Base-by-base conservation (phyloP, 2,329 filamentous ascomycete genomes). In the Nigrospora osmanthi region DNA sequence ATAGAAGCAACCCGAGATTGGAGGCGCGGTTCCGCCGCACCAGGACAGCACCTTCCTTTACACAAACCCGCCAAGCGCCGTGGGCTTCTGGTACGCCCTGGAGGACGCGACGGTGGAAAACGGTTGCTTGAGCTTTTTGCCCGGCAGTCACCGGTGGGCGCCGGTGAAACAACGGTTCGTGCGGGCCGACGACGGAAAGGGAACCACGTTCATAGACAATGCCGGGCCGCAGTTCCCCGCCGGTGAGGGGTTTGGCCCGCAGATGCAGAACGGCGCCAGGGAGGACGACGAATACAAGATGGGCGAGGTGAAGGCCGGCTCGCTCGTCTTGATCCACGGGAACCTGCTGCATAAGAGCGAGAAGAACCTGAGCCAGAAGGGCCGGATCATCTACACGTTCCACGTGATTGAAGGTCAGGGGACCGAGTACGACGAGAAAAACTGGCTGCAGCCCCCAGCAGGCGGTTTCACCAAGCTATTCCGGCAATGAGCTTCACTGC, bases 81-180 rank as follows among this genome's bases (percentile, higher is more conserved):
- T 97, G 2, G 93, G 93, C 0, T 97, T 91, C 70, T 98, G 93
- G 93, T 95, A 96, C 64, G 93, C 93, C 12, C 76, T 98, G 35
- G 90, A 98, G 69, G 91, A 97, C 65, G 88, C 89, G 17, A 91
- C 87, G 9, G 70, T 75, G 1, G 81, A 84, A 61, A 98, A 98
- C 63, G 93, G 89, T 2, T 95, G 90, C 57, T 65, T 98, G 58
- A 87, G 84, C 51, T 95, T 97, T 67, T 76, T 89, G 53, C 83
- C 81, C 0, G 91, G 90, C 0, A 89, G 83, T 53, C 91, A 97
- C 60, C 53, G 58, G 56, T 81, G 83, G 60, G 83, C 84, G 3
- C 78, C 81, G 11, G 73, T 97, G 11, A 69, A 69, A 49, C 78
- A 83, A 60, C 73, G 93, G 33, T 86, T 97, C 58, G 88, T 96